Evolutionary conservation across 1,139 yeast genomes (phyloP).

Genomic region (Torulaspora pretoriensis): DNA sequence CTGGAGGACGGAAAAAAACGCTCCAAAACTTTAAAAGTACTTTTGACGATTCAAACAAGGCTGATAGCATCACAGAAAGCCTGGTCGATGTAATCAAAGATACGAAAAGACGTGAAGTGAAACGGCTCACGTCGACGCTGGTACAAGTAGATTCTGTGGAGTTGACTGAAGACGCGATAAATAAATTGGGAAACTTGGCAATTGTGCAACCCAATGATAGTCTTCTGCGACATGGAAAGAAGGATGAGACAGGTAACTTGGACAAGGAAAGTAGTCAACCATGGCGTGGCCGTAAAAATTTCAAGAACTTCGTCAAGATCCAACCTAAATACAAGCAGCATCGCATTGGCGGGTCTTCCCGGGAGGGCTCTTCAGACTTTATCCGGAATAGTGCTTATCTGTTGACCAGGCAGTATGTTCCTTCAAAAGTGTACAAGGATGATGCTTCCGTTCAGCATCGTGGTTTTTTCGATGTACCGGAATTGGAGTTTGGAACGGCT

Average conservation of each 20-base stretch:
- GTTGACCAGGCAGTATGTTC: slow-evolving; percentile 30
- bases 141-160: slow-evolving; percentile 29
- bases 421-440: slow-evolving; percentile 15
- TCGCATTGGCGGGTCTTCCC: slow-evolving; percentile 1
- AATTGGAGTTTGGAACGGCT: neutral
- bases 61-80: slow-evolving; percentile 12
- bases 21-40: slow-evolving; percentile 2
- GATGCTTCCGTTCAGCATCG: slow-evolving; percentile 5
- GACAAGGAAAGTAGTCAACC: slow-evolving; percentile 13
- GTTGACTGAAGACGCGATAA: slow-evolving; percentile 34
- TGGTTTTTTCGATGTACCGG: slow-evolving; percentile 4
- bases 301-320: slow-evolving; percentile 37
- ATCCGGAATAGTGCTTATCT: slow-evolving; percentile 22
- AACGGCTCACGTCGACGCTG: slow-evolving; percentile 27
- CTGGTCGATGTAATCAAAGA: slow-evolving; percentile 34
- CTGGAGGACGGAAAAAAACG: slow-evolving; percentile 5
- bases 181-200: slow-evolving; percentile 32
- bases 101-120: slow-evolving; percentile 34
- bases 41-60: slow-evolving; percentile 12
- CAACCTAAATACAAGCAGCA: slow-evolving; percentile 22
- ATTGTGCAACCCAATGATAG: slow-evolving; percentile 31
- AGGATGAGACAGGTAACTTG: neutral
- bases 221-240: slow-evolving; percentile 12
- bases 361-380: slow-evolving; percentile 12
- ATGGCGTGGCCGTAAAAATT: slow-evolving; percentile 38